Base-by-base conservation (phyloP, 208 protist genomes). In the Leishmania martiniquensis region DNA sequence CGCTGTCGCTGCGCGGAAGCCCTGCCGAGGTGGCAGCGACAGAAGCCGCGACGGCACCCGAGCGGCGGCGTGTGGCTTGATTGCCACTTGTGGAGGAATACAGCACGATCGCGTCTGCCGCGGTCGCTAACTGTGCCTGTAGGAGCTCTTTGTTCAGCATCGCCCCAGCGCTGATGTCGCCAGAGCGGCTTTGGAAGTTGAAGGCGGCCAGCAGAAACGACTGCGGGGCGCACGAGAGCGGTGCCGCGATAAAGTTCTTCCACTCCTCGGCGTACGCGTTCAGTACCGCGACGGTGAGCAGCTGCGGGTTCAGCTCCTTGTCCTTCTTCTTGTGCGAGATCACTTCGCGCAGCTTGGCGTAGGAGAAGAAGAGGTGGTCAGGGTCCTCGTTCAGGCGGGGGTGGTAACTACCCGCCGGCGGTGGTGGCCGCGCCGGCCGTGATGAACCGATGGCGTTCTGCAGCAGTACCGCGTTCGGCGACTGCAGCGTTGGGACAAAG, bases 341-440 rank as follows among this genome's bases (percentile, higher is more conserved):
- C 1, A 91, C 80, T 80, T 97, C 94, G 34, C 91, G 88, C 63
- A 97, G 85, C 78, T 94, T 93, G 32, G 79, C 74, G 85, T 95
- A 96, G 44, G 91, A 96, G 62, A 97, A 89, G 67, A 97, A 83
- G 42, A 97, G 77, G 78, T 97, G 92, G 79, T 97, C 94, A 20
- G 94, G 77, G 42, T 93, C 92, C 62, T 96, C 92, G 54, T 87
- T 74, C 10, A 88, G 63, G 29, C 77, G 80, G 39, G 86, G 77
- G 78, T 83, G 76, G 76, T 80, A 65, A 70, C 78, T 82, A 67
- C 82, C 77, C 7, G 75, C 59, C 13, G 84, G 83, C 63, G 85
- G 81, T 22, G 77, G 78, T 59, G 86, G 63, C 45, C 87, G 86
- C 4, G 79, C 84, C 0, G 86, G 74, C 2, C 78, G 52, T 2